Evolutionary conservation across 2,329 filamentous ascomycete species (phyloP).

Genomic region (Sarocladiaceae sp.): DNA sequence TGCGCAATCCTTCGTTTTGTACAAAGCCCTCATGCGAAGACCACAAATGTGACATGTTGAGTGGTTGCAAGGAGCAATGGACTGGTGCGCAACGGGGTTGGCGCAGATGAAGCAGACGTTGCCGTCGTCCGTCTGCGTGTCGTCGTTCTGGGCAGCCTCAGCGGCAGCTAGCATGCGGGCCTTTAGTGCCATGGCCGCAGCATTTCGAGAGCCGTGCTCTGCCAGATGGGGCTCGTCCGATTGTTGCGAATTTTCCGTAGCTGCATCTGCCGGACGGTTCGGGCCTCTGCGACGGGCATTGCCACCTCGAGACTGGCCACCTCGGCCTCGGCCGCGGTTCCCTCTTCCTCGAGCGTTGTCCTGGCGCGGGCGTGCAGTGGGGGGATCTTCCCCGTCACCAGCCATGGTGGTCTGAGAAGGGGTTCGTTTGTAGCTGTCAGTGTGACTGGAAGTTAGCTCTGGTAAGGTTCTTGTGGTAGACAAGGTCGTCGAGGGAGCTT

Average conservation of each 20-base stretch:
- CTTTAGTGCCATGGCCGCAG: conserved; percentile 27
- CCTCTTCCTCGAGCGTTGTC: conserved; percentile 12
- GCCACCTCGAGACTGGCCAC: conserved; percentile 11
- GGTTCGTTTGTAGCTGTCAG: too few species aligned
- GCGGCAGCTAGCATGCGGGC: conserved; percentile 17
- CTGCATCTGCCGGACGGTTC: not conserved
- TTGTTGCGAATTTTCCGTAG: not conserved
- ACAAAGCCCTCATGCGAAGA: conserved; percentile 81
- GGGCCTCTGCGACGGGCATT: not conserved
- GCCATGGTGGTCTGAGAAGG: too few species aligned
- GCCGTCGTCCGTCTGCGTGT: conserved; percentile 51
- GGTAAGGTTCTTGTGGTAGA: too few species aligned
- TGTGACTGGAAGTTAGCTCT: too few species aligned
- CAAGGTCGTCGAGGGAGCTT: too few species aligned
- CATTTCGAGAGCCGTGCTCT: conserved; percentile 25
- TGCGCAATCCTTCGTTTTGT: conserved; percentile 95
- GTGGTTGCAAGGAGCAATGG: conserved; percentile 92
- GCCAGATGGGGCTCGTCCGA: conserved; percentile 18
- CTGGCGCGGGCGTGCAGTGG: not conserved
- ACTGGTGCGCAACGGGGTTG: conserved; percentile 78
- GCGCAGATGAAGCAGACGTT: conserved; percentile 98
- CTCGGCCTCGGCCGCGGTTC: conserved; percentile 30
- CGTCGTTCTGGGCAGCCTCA: conserved; percentile 21
- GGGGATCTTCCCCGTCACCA: conserved; percentile 1
- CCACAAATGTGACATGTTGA: conserved; percentile 95